Evolutionary conservation across 202 grass and related monocot genomes (phyloP).

Genomic region (Setaria italica): DNA sequence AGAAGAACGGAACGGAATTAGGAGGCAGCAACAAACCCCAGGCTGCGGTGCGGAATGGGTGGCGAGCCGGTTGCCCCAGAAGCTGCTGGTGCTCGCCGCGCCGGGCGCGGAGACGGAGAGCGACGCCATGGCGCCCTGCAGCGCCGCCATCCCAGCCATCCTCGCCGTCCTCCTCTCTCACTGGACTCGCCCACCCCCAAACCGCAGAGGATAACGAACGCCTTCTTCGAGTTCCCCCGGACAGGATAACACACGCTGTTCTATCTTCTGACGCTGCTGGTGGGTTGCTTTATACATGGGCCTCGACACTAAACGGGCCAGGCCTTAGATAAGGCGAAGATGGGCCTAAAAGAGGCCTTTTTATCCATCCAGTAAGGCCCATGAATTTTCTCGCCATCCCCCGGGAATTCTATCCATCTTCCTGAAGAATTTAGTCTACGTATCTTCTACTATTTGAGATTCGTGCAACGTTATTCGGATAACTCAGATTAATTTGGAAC

Average conservation of each 20-base stretch:
- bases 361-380: not conserved
- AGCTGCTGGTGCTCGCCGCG: conserved; percentile 36
- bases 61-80: conserved; percentile 58
- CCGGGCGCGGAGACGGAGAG: conserved; percentile 65
- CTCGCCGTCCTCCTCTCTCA: conserved; percentile 31
- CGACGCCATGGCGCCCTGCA: conserved; percentile 75
- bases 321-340: not conserved
- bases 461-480: too few species aligned
- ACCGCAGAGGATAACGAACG: conserved; percentile 44
- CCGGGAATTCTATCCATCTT: too few species aligned
- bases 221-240: not conserved
- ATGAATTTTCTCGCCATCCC: not conserved
- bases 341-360: not conserved
- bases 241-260: conserved; percentile 20
- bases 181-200: not conserved
- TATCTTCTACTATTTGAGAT: too few species aligned
- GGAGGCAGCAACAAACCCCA: conserved; percentile 38
- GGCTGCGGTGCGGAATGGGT: conserved; percentile 40
- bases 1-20: not conserved
- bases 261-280: not conserved
- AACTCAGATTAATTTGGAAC: too few species aligned
- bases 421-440: too few species aligned
- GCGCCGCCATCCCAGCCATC: conserved; percentile 70
- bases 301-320: not conserved
- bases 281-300: conserved; percentile 8